Evolutionary conservation across 23 red algal genomes (phyloP).

Genomic region (Gracilariopsis chorda): DNA sequence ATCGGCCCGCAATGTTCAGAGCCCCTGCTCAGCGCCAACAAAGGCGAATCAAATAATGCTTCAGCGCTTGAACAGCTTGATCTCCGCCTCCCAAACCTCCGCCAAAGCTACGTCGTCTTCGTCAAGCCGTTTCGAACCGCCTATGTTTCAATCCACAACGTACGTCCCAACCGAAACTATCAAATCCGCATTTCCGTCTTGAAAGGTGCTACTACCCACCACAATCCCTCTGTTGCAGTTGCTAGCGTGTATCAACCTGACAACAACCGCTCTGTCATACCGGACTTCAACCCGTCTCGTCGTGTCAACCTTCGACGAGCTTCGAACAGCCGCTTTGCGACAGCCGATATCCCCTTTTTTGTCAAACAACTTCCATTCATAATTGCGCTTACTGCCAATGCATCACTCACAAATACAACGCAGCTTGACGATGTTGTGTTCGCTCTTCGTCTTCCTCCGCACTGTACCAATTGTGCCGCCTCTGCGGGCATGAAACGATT

Average conservation of each 20-base stretch:
- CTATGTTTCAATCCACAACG: not conserved
- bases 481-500: not conserved
- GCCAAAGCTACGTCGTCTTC: not conserved
- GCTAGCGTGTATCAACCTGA: too few species aligned
- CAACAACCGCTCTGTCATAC: too few species aligned
- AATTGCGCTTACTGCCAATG: not conserved
- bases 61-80: too few species aligned
- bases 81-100: too few species aligned
- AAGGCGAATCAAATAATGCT: too few species aligned
- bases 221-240: too few species aligned
- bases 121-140: not conserved
- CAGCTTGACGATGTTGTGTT: not conserved
- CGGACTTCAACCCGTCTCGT: too few species aligned
- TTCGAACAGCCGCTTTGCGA: too few species aligned
- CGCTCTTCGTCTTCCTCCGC: not conserved
- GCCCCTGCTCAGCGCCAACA: not conserved
- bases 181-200: too few species aligned
- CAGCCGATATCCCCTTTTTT: not conserved
- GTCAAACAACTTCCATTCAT: not conserved
- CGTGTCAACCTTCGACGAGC: too few species aligned
- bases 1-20: too few species aligned
- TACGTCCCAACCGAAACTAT: too few species aligned
- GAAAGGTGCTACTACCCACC: not conserved
- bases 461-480: not conserved
- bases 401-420: not conserved